These are phyloP conservation scores for Sideroxylon spinosum DNA, from an alignment of 179 eudicot genomes.

Conservation along the genomic window DNA sequence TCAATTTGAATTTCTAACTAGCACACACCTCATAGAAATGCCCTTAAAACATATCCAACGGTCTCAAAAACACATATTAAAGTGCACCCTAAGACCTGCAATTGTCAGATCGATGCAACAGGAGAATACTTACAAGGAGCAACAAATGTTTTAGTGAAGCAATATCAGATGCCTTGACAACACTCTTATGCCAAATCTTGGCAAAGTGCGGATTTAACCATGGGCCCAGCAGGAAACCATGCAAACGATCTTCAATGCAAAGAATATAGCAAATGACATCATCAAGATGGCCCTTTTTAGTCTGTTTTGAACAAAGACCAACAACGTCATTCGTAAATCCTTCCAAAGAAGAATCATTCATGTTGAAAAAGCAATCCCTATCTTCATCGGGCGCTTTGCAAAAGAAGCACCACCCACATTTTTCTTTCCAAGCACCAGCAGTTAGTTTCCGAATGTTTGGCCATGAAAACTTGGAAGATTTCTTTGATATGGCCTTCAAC, in stretches of 20 bases:
- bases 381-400: conserved; percentile 70
- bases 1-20: neutral
- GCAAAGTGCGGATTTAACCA: conserved; percentile 71
- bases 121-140: conserved; percentile 51
- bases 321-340: conserved; percentile 39
- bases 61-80: neutral
- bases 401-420: conserved; percentile 93
- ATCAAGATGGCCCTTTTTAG: conserved; percentile 54
- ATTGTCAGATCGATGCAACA: conserved; percentile 8
- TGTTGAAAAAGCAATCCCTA: conserved; percentile 65
- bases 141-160: conserved; percentile 49
- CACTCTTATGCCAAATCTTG: conserved; percentile 57
- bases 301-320: conserved; percentile 36
- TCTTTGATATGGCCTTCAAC: conserved; percentile 59
- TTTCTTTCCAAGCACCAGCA: conserved; percentile 56
- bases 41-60: neutral
- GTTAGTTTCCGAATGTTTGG: conserved; percentile 34
- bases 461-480: conserved; percentile 63
- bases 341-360: conserved; percentile 40
- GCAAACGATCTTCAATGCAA: conserved; percentile 75
- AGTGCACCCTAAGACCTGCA: neutral
- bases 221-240: conserved; percentile 86
- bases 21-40: neutral
- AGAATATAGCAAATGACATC: conserved; percentile 64
- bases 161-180: conserved; percentile 52